A percentile compares a stretch with the other conserved stretches of the same genome.
phyloP scores from a whole-genome alignment of 164 flowering plant species.

The Magnolia officinalis region DNA sequence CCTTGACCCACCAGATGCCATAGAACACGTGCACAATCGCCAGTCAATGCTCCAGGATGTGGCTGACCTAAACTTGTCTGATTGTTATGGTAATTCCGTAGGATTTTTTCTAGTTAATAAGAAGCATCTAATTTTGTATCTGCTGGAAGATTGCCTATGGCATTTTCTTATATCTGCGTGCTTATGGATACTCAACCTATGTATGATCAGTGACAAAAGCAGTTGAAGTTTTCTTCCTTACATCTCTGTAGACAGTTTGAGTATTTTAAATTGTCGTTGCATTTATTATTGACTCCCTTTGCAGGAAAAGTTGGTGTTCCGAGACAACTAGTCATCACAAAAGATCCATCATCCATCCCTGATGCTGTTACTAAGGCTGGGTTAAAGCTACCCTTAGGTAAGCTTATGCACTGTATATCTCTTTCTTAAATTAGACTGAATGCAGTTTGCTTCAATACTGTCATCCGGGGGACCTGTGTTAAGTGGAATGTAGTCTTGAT shows the following conservation, averaged over 20 bases:
- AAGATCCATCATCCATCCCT: conserved; percentile 59
- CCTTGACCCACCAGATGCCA: conserved; percentile 96
- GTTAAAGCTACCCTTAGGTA: conserved; percentile 66
- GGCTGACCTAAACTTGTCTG: conserved; percentile 74
- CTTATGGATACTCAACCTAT: neutral
- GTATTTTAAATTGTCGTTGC: neutral
- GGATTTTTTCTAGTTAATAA: neutral
- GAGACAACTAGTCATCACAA: conserved; percentile 61
- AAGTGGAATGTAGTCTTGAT: too few relatives aligned
- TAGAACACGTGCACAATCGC: conserved; percentile 76
- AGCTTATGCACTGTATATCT: neutral
- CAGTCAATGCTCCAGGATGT: conserved; percentile 93
- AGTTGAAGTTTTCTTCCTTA: neutral
- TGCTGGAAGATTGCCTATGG: neutral
- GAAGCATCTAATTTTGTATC: neutral
- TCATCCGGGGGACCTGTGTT: too few relatives aligned
- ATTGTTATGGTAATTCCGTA: conserved; percentile 50
- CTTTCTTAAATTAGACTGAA: neutral
- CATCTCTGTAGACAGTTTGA: neutral
- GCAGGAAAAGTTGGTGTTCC: conserved; percentile 75
- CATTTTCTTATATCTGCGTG: neutral
- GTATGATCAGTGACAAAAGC: neutral
- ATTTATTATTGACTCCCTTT: neutral
- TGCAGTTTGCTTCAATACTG: neutral
- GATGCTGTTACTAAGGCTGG: conserved; percentile 67